Conservation (phyloP, 169 alveolate species). For the Plasmodium gonderi region DNA sequence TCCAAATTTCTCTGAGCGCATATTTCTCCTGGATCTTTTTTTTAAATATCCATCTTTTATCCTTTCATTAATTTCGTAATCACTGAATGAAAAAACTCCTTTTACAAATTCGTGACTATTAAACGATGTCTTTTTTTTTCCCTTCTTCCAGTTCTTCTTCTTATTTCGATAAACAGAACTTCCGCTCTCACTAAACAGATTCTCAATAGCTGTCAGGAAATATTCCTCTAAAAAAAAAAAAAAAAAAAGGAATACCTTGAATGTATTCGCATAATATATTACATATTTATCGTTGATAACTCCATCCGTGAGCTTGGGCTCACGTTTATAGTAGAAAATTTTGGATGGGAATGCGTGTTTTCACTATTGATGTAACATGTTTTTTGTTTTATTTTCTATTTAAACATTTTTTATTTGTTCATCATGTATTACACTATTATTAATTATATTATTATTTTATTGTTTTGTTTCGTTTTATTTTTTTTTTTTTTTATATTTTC, state of each 20-base stretch:
- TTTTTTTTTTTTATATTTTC: neutral
- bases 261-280: neutral
- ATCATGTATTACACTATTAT: too few relatives aligned
- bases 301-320: too few relatives aligned
- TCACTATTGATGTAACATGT: too few relatives aligned
- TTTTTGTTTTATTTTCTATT: too few relatives aligned
- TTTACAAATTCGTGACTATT: neutral
- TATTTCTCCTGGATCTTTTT: neutral
- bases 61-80: slow-evolving; percentile 52
- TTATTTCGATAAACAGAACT: neutral
- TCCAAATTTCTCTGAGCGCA: neutral
- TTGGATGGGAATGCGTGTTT: too few relatives aligned
- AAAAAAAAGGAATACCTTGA: neutral
- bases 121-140: neutral
- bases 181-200: slow-evolving; percentile 8
- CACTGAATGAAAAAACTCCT: slow-evolving; percentile 21
- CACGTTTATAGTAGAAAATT: too few relatives aligned
- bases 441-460: too few relatives aligned
- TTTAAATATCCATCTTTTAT: slow-evolving; percentile 21
- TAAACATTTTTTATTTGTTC: too few relatives aligned
- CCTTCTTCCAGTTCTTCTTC: neutral
- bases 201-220: slow-evolving; percentile 41
- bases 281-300: too few relatives aligned
- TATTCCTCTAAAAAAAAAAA: slow-evolving; percentile 19
- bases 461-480: neutral